phyloP scores from a whole-genome alignment of 2,329 filamentous ascomycete genomes.

The Colletotrichum lupini region DNA sequence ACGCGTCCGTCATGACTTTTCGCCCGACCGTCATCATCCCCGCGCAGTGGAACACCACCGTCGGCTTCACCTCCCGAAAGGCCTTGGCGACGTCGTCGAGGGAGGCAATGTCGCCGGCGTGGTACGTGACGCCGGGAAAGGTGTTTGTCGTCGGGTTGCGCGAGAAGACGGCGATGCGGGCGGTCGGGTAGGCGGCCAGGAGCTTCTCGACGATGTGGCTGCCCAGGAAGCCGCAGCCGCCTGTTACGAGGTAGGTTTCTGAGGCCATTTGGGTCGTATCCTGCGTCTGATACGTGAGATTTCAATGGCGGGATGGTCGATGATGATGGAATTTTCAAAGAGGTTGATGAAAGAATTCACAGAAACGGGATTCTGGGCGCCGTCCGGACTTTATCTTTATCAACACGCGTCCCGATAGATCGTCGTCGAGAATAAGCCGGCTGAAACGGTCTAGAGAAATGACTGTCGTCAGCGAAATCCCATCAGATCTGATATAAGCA shows the following conservation, averaged over 20 bases:
- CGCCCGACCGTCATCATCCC: slow-evolving; percentile 40
- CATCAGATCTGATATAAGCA: background rate
- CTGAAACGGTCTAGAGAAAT: background rate
- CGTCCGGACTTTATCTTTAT: no score
- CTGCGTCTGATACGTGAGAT: background rate
- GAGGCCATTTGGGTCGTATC: background rate
- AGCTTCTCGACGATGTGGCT: slow-evolving; percentile 65
- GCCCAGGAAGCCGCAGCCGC: slow-evolving; percentile 67
- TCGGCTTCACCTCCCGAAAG: slow-evolving; percentile 63
- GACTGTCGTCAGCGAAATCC: background rate
- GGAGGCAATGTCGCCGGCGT: slow-evolving; percentile 63
- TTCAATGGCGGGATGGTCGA: no score
- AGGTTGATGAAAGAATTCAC: no score
- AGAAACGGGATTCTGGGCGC: no score
- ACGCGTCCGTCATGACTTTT: slow-evolving; percentile 44
- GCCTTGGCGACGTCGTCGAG: slow-evolving; percentile 55
- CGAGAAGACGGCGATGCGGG: slow-evolving; percentile 61
- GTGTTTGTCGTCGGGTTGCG: slow-evolving; percentile 57
- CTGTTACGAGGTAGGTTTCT: slow-evolving; percentile 56
- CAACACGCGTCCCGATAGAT: background rate
- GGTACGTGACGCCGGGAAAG: slow-evolving; percentile 59
- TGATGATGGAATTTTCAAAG: no score
- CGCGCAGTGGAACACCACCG: slow-evolving; percentile 74
- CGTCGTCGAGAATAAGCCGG: background rate
- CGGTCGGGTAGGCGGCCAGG: slow-evolving; percentile 40